Conservation (phyloP, 345 rosid genomes). For the Bruguiera parviflora region DNA sequence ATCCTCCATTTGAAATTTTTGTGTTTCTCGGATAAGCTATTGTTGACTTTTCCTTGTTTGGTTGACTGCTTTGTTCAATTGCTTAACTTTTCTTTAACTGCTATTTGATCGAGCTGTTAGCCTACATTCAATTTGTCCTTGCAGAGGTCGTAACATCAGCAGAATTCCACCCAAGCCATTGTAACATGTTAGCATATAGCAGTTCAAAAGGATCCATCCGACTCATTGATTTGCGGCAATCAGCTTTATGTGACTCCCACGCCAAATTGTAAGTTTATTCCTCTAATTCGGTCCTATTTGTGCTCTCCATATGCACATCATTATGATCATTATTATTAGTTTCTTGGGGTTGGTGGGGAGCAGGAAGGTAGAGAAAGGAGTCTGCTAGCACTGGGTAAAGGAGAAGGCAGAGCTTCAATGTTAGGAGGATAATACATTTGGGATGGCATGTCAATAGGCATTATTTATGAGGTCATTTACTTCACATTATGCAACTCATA, state of each 20-base stretch:
- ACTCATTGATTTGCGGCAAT: conserved; percentile 89
- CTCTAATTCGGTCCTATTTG: neutral
- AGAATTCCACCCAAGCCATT: conserved; percentile 91
- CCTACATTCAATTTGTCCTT: neutral
- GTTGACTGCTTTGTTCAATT: neutral
- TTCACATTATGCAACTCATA: neutral
- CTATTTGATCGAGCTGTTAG: neutral
- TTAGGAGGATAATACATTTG: neutral
- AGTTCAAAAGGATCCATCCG: conserved; percentile 97
- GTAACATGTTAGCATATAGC: conserved; percentile 92
- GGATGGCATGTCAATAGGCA: neutral
- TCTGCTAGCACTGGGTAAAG: neutral
- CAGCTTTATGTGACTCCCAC: conserved; percentile 91
- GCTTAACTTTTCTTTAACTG: neutral
- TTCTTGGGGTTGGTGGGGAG: too few relatives aligned
- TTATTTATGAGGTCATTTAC: neutral
- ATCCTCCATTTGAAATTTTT: neutral
- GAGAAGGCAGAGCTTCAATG: neutral
- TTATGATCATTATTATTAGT: too few relatives aligned
- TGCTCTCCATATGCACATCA: neutral
- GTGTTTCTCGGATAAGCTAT: neutral
- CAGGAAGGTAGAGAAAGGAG: neutral
- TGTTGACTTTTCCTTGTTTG: neutral
- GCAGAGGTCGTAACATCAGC: conserved; percentile 99
- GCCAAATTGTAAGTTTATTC: conserved; percentile 66